Evolutionary conservation across 1,139 yeast species (phyloP).

Genomic region (Debaryomyces psychrophilus): DNA sequence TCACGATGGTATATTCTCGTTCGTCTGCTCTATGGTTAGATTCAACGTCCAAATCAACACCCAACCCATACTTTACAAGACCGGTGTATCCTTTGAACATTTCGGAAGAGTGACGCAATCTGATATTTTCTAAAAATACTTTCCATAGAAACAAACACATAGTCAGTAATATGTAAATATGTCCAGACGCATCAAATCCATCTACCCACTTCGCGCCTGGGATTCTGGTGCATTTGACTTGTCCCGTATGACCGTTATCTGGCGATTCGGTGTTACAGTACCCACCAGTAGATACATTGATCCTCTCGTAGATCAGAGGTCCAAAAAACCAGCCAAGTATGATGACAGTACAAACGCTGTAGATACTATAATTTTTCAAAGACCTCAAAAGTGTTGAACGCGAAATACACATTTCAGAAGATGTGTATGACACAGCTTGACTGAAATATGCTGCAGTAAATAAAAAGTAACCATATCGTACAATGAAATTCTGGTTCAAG

Average conservation of each 20-base stretch:
- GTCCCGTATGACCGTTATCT: conserved; percentile 11
- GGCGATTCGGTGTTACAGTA: conserved; percentile 28
- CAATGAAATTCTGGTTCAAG: conserved; percentile 27
- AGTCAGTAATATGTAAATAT: conserved; percentile 56
- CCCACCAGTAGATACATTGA: conserved; percentile 46
- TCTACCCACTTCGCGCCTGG: conserved; percentile 12
- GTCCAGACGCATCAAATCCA: conserved; percentile 65
- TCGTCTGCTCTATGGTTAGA: conserved; percentile 11
- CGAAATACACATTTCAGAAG: not conserved
- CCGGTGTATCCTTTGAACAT: not conserved
- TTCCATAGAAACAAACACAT: conserved; percentile 48
- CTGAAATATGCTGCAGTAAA: conserved; percentile 25
- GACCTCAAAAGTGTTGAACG: not conserved
- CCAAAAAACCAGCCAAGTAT: conserved; percentile 52
- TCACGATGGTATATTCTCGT: conserved; percentile 7
- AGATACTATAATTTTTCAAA: conserved; percentile 21
- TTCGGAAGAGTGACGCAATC: conserved; percentile 7
- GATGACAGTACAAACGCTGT: conserved; percentile 20
- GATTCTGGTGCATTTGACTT: conserved; percentile 12
- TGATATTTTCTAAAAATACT: conserved; percentile 27
- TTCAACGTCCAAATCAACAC: conserved; percentile 14
- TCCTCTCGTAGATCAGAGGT: conserved; percentile 46
- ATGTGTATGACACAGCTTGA: not conserved
- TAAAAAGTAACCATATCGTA: conserved; percentile 33
- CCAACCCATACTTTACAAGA: conserved; percentile 12